Base-by-base conservation (phyloP, 2,329 filamentous ascomycete genomes). In the Calonectria naviculata region DNA sequence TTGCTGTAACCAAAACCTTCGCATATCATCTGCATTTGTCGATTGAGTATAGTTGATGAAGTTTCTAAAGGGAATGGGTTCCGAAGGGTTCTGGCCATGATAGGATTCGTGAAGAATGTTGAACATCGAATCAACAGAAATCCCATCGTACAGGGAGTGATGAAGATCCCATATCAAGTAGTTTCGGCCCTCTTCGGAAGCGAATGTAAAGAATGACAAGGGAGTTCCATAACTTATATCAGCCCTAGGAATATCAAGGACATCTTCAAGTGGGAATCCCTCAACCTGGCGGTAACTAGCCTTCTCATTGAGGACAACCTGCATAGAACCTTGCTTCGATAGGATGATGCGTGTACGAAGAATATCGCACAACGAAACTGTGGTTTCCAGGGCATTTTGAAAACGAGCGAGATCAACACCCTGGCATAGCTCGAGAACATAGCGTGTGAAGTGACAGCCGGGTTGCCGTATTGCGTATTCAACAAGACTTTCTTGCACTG, bases 401-500 rank as follows among this genome's bases (percentile, higher is more conserved):
- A 52, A 65, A 1, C 31, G 21, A 31, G 21, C 2, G 17, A 65
- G 31, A 42, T 52, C 24, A 13, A 65, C 3, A 7, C 3, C 19
- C 17, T 54, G 21, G 13, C 26, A 24, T n/a, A 65, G 10, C 8
- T 54, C 36, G 8, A 64, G 41, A 44, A 65, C 46, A 49, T 54
- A 41, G 21, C 63, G 31, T 19, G 63, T 47, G 15, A 65, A 36
- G 34, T 65, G 47, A 28, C 29, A 52, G 8, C 63, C 63, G 10
- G 63, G 63, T 28, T 54, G 63, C 17, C 10, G 38, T 28, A 34
- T 47, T 9, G 63, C 46, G 9, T 52, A 42, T 9, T 47, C 9
- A 6, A 66, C 21, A 28, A 66, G 64, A 24, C 64, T 52, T 17
- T 66, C 64, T 46, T 66, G 64, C 10, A 66, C 8, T 24, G 64